A percentile compares a stretch with the other conserved stretches of the same genome.
Conservation (phyloP, 2,329 filamentous ascomycete species). For the Neocucurbitaria cava region DNA sequence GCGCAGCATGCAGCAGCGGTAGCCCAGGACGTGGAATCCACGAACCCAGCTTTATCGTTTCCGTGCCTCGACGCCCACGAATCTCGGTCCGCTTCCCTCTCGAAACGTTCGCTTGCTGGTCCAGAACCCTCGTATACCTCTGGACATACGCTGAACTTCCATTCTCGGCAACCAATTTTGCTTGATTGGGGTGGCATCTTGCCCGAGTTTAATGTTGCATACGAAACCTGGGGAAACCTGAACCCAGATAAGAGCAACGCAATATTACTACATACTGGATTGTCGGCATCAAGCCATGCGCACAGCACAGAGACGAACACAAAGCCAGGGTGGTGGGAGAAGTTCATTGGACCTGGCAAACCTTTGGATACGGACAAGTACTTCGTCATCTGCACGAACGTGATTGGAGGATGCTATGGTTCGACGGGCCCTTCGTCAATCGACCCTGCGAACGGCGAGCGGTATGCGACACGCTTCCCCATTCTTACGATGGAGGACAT, state of each 20-base stretch:
- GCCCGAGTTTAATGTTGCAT: slow-evolving; percentile 86
- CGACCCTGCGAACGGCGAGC: slow-evolving; percentile 85
- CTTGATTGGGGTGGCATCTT: slow-evolving; percentile 97
- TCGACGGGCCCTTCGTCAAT: slow-evolving; percentile 89
- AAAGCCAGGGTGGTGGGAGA: slow-evolving; percentile 97
- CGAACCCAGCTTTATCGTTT: slow-evolving; percentile 51
- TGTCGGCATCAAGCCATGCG: slow-evolving; percentile 97
- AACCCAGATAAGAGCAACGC: slow-evolving; percentile 85
- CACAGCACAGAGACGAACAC: slow-evolving; percentile 88
- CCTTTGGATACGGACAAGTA: slow-evolving; percentile 91
- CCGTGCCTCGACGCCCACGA: slow-evolving; percentile 53
- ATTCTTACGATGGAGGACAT: slow-evolving; percentile 97
- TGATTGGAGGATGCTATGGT: slow-evolving; percentile 93
- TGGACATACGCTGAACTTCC: slow-evolving; percentile 80
- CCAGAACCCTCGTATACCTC: slow-evolving; percentile 95
- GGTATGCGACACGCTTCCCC: slow-evolving; percentile 93
- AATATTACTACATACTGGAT: slow-evolving; percentile 89
- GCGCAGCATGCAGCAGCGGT: slow-evolving; percentile 33
- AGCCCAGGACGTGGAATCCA: slow-evolving; percentile 37
- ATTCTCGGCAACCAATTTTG: slow-evolving; percentile 74
- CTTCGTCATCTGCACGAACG: slow-evolving; percentile 94
- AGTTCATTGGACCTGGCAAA: slow-evolving; percentile 88
- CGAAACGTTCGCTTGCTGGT: slow-evolving; percentile 71
- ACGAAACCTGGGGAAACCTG: slow-evolving; percentile 88
- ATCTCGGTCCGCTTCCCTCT: slow-evolving; percentile 69